Base-by-base conservation (phyloP, 75 land plant genomes). In the Selaginella tamariscina region DNA sequence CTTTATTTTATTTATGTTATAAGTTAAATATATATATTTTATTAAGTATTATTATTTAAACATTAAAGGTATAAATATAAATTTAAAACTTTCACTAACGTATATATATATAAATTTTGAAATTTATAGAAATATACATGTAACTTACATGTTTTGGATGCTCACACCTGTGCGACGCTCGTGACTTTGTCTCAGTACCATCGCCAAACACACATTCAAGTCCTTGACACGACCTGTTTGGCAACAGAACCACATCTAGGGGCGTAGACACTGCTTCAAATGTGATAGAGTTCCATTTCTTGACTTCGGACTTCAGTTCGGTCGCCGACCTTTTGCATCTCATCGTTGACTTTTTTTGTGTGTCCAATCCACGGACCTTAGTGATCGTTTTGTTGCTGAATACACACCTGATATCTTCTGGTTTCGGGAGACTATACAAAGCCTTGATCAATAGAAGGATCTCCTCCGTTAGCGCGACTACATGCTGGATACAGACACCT, bases 241-340 rank as follows among this genome's bases (percentile, higher is more conserved):
- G 20, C 78, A n/a, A n/a, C n/a, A n/a, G n/a, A n/a, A n/a, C n/a
- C 1, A 59, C 32, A 72, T 88, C 96, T 32, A 55, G 26, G 21
- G 33, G 69, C 15, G 96, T 85, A 8, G 84, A 69, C 1, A 83
- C 9, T 0, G 82, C 62, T 55, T 88, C 96, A 76, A 82, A 90
- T 5, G 67, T 79, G 2, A 88, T 31, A 2, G 32, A 64, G 30
- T 30, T 67, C 92, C 88, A 88, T 66, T 5, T 55, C 49, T 2
- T 2, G 1, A 26, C 57, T 24, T 11, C 21, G 9, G 24, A 18
- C 1, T 33, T 74, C 66, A 29, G 80, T 75, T 5, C 65, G 68
- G 13, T 59, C 21, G 74, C 73, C 24, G 74, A 77, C 8, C 33
- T 32, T 29, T 32, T 15, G 73, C 87, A 85, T 9, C 54, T 73